Base-by-base conservation (phyloP, 192 early-diverging fungal species). In the Umbelopsis isabellina region DNA sequence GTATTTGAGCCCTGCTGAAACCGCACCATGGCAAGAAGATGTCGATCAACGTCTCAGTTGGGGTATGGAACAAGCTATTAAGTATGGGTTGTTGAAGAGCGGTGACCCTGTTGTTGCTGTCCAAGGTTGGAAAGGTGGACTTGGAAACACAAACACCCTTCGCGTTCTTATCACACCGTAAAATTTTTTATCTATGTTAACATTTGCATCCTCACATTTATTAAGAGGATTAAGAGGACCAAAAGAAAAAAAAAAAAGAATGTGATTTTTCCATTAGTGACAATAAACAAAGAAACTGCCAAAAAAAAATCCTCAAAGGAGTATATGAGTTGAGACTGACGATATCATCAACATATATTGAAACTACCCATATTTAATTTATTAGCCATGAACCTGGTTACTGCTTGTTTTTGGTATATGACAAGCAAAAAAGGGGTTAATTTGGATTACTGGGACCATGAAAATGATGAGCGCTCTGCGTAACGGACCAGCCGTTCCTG, bases 91-190 rank as follows among this genome's bases (percentile, higher is more conserved):
- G 33, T 71, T 89, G 47, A 71, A 89, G 77, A 81, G 78, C 71
- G 87, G 89, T 69, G 81, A 93, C 49, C 78, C 89, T 41, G 87
- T 93, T 18, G 87, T 93, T 72, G 89, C 88, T 37, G 84, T 93
- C 67, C 91, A 93, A 79, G 91, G 91, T 47, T 93, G 90, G 90
- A 85, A 86, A 44, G 86, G 89, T 27, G 91, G 91, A 50, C 80
- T 90, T 41, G 91, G 91, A 55, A 91, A 91, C 82, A 93, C 91
- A 76, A 93, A 93, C 83, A 93, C 91, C 33, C 90, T 93, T 84
- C 91, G 91, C 70, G 84, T 93, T 55, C 79, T 93, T 64, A 79
- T 85, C 49, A 85, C 90, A 9, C 79, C 79, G 30, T 75, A 77
- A 35, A 77, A 35, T 66, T 84, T 79, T 78, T 64, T 18, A 33